Percentiles rank a stretch among this genome's conserved stretches.
These are phyloP conservation scores for Leccinum longicurvipes DNA, from an alignment of 768 basidiomycete species.

Conservation along the genomic window DNA sequence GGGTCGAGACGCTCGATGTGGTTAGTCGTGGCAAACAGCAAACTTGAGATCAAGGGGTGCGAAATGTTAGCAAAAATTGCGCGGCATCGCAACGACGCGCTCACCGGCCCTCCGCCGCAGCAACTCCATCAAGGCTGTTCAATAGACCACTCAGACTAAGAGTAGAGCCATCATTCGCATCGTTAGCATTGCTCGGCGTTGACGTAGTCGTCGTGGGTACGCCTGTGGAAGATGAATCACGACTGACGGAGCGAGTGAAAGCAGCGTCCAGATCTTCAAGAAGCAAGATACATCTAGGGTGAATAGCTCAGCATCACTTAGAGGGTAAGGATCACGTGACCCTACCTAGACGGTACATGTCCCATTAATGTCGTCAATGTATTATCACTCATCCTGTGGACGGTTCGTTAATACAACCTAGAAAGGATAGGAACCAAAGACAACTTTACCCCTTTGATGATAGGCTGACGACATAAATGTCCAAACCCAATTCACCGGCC, in stretches of 20 bases:
- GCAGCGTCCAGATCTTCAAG: slow-evolving; percentile 93
- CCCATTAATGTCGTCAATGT: slow-evolving; percentile 85
- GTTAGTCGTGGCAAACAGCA: slow-evolving; percentile 91
- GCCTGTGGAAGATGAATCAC: slow-evolving; percentile 78
- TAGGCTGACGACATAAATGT: slow-evolving; percentile 88
- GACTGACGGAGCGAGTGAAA: slow-evolving; percentile 83
- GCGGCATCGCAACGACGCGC: slow-evolving; percentile 27
- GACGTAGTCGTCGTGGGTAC: slow-evolving; percentile 50
- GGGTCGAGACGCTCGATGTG: slow-evolving; percentile 92
- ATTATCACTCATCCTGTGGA: slow-evolving; percentile 82
- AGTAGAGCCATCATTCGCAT: slow-evolving; percentile 72
- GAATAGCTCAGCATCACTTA: slow-evolving; percentile 11
- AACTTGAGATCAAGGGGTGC: slow-evolving; percentile 37
- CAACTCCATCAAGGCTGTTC: slow-evolving; percentile 84
- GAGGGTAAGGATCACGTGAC: slow-evolving; percentile 3
- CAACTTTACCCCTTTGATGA: slow-evolving; percentile 76
- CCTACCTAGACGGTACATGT: slow-evolving; percentile 77
- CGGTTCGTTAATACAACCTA: slow-evolving; percentile 6
- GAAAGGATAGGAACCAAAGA: slow-evolving; percentile 3
- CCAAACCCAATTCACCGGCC: slow-evolving; percentile 80
- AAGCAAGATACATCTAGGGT: slow-evolving; percentile 78
- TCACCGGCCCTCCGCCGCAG: slow-evolving; percentile 82
- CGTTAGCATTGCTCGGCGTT: slow-evolving; percentile 41
- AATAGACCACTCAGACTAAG: slow-evolving; percentile 81
- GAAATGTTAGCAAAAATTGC: slow-evolving; percentile 17